Evolutionary conservation across 139 green algal genomes (phyloP).

Genomic region (Penium margaritaceum): DNA sequence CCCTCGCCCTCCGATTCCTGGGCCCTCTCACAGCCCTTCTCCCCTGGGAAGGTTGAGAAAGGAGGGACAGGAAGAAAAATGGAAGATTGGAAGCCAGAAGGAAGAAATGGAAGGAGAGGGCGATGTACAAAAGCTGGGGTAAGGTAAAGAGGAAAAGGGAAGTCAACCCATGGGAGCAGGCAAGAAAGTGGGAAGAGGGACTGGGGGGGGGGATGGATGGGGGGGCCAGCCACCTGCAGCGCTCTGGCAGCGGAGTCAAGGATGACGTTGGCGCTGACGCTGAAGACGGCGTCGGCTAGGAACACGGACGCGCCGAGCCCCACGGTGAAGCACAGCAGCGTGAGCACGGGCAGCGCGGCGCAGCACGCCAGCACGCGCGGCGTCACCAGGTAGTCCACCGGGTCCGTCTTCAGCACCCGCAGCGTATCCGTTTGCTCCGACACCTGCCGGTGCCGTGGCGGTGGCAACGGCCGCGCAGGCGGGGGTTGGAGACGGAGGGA

Average conservation of each 20-base stretch:
- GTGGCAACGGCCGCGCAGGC: not conserved
- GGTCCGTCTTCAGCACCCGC: slow-evolving; percentile 84
- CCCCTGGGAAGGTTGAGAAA: too few species aligned
- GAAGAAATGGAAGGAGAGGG: too few species aligned
- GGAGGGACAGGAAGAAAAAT: too few species aligned
- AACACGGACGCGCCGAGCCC: slow-evolving; percentile 79
- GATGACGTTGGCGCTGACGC: slow-evolving; percentile 85
- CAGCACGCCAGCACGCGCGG: slow-evolving; percentile 85
- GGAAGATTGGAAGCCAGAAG: slow-evolving; percentile 55
- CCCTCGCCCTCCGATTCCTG: too few species aligned
- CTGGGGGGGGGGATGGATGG: too few species aligned
- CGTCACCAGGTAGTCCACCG: slow-evolving; percentile 95
- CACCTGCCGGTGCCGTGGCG: slow-evolving; percentile 57
- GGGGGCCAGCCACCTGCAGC: slow-evolving; percentile 48
- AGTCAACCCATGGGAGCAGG: too few species aligned
- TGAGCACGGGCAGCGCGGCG: slow-evolving; percentile 82
- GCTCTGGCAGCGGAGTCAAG: slow-evolving; percentile 78
- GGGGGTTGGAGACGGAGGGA: not conserved
- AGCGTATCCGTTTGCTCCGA: slow-evolving; percentile 96
- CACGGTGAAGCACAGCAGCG: slow-evolving; percentile 92
- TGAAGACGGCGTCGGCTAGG: slow-evolving; percentile 87
- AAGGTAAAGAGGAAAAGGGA: too few species aligned
- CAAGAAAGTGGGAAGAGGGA: too few species aligned
- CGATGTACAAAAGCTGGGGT: too few species aligned
- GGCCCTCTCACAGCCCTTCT: too few species aligned